Evolutionary conservation across 306 rosid species (phyloP), one percentile per base, ranked within the genome.

Genomic region (Prinsepia uniflora): DNA sequence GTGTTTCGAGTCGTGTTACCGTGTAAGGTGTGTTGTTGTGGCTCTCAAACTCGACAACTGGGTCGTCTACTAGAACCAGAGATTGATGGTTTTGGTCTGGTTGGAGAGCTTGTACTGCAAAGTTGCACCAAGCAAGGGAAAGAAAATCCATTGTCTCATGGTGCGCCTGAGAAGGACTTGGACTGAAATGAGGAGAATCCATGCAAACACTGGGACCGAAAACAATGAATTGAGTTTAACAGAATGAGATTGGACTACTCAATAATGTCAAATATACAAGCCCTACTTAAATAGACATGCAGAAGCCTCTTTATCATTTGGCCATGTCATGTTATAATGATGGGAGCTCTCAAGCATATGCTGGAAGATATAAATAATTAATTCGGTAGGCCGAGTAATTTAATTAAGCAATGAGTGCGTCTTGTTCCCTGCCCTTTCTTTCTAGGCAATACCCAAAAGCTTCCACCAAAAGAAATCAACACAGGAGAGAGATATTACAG

Each of bases 121-220:
- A 89, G 79, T 86, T 80, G 80, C 96, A 95, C 97, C 96, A 91
- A 15, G 97, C 95, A 59, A 56, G 80, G 41, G 97, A 91, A 44
- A 95, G 88, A 73, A 95, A 81, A 84, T 95, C 99, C 97, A 86
- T 84, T 9, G 91, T 81, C 58, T 95, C 96, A 0, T 97, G 96
- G 60, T 91, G 90, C 52, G 99, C 91, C 71, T 86, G 86, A 10
- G 97, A 83, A 75, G 92, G 92, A 48, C 86, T 81, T 70, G 82
- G 80, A 82, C 78, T 87, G 69, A 75, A 87, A 70, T 78, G 80
- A 53, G 74, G 71, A 8, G 75, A 76, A 65, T 84, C 78, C 96
- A 88, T 89, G 40, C 17, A 65, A n/a, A 4, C 18, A 45, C 50
- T 14, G 30, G 30, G 43, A 14, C 49, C 45, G 8, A 8, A 70